Conservation (phyloP, 768 basidiomycete species). For the Asterophora parasitica region DNA sequence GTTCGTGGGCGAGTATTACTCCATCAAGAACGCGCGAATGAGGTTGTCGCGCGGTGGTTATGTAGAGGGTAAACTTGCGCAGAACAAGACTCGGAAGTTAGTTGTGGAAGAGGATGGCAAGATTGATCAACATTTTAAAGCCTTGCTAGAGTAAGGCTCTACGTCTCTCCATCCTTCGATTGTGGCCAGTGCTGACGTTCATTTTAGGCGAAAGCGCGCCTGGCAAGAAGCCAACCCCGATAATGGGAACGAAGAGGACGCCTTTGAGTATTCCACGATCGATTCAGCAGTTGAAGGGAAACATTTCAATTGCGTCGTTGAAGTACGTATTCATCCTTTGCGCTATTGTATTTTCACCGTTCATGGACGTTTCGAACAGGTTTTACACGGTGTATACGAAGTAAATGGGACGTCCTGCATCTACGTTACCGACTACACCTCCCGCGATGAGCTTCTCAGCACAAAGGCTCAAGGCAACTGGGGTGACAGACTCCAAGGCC, state of each 20-base stretch:
- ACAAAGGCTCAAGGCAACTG: conserved; percentile 28
- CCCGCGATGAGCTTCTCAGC: conserved; percentile 37
- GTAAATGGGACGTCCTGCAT: conserved; percentile 33
- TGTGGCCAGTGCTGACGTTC: conserved; percentile 2
- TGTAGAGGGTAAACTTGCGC: conserved; percentile 50
- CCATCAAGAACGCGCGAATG: conserved; percentile 49
- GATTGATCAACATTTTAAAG: conserved; percentile 34
- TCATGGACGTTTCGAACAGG: conserved; percentile 26
- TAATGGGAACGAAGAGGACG: conserved; percentile 18
- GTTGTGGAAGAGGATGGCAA: conserved; percentile 31
- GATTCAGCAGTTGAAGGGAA: conserved; percentile 37
- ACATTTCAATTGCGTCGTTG: conserved; percentile 54
- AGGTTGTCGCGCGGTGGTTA: conserved; percentile 31
- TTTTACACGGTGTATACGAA: conserved; percentile 37
- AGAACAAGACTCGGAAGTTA: conserved; percentile 41
- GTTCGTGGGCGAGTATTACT: conserved; percentile 46
- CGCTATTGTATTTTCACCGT: conserved; percentile 1
- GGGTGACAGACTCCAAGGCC: conserved; percentile 42
- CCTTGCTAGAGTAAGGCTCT: conserved; percentile 44
- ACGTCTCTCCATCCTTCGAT: neutral
- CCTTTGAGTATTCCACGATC: conserved; percentile 43
- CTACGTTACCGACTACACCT: conserved; percentile 65
- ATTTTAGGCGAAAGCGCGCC: conserved; percentile 44
- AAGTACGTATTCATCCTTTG: conserved; percentile 33
- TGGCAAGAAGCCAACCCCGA: conserved; percentile 29